Conservation (phyloP, 2,329 filamentous ascomycete species). For the Penicillium verrucosum region DNA sequence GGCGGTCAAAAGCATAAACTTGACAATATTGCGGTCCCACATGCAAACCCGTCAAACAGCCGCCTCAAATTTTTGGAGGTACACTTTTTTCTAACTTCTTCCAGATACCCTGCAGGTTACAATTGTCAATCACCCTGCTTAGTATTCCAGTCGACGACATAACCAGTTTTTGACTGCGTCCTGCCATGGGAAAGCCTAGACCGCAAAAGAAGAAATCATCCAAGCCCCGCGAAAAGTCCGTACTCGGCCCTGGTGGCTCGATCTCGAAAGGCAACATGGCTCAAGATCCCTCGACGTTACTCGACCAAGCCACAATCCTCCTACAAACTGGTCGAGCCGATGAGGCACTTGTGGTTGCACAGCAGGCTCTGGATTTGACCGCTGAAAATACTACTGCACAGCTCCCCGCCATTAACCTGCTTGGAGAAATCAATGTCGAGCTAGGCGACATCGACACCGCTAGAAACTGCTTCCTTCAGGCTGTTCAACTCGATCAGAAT, state of each 20-base stretch:
- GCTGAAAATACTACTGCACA: slow-evolving; percentile 36
- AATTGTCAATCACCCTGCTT: not conserved
- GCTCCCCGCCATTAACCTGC: slow-evolving; percentile 65
- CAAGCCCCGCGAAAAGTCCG: slow-evolving; percentile 43
- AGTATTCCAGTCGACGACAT: not conserved
- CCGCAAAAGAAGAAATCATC: slow-evolving; percentile 46
- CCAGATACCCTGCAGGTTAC: slow-evolving; percentile 6
- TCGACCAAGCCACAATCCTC: slow-evolving; percentile 55
- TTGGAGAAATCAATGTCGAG: slow-evolving; percentile 80
- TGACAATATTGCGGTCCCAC: slow-evolving; percentile 28
- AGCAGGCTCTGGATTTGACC: slow-evolving; percentile 48
- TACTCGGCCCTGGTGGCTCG: slow-evolving; percentile 41
- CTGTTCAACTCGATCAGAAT: slow-evolving; percentile 72
- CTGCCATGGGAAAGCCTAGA: slow-evolving; percentile 53
- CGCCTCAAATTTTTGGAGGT: slow-evolving; percentile 32
- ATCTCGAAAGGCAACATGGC: slow-evolving; percentile 44
- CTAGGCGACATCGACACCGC: slow-evolving; percentile 76
- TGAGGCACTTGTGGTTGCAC: slow-evolving; percentile 54
- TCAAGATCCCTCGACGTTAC: slow-evolving; percentile 54
- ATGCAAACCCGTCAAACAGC: slow-evolving; percentile 44
- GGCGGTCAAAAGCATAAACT: not conserved
- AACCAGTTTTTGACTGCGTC: not conserved
- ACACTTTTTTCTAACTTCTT: slow-evolving; percentile 19
- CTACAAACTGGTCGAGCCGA: slow-evolving; percentile 59
- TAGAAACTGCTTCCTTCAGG: slow-evolving; percentile 66